phyloP scores from a whole-genome alignment of 169 alveolate genomes.

The Plasmodium yoelii region DNA sequence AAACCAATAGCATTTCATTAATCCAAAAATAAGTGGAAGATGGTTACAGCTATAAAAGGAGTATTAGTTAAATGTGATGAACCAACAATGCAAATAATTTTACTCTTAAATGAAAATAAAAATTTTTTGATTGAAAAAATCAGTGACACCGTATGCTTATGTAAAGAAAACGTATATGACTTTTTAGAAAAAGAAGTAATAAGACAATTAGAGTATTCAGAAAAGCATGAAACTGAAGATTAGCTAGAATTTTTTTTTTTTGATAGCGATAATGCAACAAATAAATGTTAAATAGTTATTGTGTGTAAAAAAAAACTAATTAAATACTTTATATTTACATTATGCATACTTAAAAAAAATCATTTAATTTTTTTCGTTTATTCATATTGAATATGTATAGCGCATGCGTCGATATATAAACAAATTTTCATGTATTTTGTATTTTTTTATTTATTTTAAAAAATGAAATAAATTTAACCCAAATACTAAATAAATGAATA shows the following conservation, averaged over 20 bases:
- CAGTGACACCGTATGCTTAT: conserved; percentile 85
- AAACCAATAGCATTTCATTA: too few species aligned
- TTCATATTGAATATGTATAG: too few species aligned
- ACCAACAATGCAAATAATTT: conserved; percentile 87
- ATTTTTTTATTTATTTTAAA: too few species aligned
- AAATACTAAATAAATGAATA: too few species aligned
- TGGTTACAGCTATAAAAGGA: conserved; percentile 78
- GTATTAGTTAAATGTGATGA: conserved; percentile 81
- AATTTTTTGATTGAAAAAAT: conserved; percentile 86
- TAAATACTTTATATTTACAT: too few species aligned
- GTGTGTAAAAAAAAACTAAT: too few species aligned
- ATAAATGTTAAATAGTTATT: conserved; percentile 27
- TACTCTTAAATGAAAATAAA: conserved; percentile 82
- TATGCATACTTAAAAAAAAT: too few species aligned
- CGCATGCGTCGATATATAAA: too few species aligned
- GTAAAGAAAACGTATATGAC: conserved; percentile 83
- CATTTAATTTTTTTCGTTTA: too few species aligned
- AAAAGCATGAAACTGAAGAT: conserved; percentile 72
- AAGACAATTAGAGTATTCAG: conserved; percentile 66
- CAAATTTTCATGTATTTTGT: too few species aligned
- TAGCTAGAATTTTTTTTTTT: conserved; percentile 8
- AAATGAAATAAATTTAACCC: too few species aligned
- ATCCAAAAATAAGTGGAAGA: conserved; percentile 9
- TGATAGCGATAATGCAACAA: conserved; percentile 56
- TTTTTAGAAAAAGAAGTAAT: conserved; percentile 77